These are phyloP conservation scores for Chenopodium album DNA, from an alignment of 148 eudicot genomes.

Conservation along the genomic window DNA sequence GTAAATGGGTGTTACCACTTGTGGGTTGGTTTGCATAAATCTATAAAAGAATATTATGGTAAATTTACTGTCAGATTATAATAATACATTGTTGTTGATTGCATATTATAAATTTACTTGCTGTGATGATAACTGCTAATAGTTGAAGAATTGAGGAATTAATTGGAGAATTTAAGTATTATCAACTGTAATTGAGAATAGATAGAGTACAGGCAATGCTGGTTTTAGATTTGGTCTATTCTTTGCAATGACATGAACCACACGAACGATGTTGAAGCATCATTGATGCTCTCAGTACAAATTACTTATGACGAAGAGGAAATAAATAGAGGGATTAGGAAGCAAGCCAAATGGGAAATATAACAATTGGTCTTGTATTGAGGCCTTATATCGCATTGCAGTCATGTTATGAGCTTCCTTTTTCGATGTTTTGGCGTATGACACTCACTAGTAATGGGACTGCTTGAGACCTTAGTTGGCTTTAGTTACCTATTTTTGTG, in stretches of 20 bases:
- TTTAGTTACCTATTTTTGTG: background rate
- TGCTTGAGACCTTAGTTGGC: background rate
- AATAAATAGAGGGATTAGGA: background rate
- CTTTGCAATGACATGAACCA: background rate
- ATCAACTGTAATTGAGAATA: background rate
- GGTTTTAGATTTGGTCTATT: background rate
- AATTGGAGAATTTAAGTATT: background rate
- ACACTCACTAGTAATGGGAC: background rate
- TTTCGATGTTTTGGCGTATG: background rate
- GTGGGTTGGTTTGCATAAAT: background rate
- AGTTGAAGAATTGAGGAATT: background rate
- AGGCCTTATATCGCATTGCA: background rate
- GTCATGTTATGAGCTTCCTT: background rate
- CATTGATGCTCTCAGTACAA: background rate
- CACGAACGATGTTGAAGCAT: background rate
- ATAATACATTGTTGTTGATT: background rate
- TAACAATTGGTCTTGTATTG: background rate
- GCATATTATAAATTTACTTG: background rate
- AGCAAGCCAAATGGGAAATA: background rate
- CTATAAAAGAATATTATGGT: background rate
- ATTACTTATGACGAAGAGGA: background rate
- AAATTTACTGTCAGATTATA: background rate
- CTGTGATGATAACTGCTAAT: background rate
- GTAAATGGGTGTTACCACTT: background rate
- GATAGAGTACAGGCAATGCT: background rate